Conservation (phyloP, 495 filamentous ascomycete genomes). For the Penicillium ochrochloron region DNA sequence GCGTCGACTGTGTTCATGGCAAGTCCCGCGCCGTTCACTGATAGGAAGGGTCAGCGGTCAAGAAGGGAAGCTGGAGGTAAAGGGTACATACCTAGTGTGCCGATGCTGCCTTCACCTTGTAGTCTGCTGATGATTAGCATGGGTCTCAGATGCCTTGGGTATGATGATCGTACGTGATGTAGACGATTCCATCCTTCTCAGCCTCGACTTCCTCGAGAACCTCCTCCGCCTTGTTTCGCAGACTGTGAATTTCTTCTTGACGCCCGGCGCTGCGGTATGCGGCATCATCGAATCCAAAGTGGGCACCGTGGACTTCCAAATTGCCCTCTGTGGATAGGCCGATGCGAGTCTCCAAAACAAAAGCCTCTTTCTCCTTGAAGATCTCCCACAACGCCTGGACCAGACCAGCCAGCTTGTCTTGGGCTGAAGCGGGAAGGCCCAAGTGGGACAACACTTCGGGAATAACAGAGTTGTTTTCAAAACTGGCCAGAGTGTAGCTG, state of each 20-base stretch:
- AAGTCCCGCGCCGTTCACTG: constrained; percentile 85
- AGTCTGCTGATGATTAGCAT: constrained; percentile 36
- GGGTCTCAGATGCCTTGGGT: background rate
- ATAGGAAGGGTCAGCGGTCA: background rate
- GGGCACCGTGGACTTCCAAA: constrained; percentile 54
- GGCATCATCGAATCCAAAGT: constrained; percentile 79
- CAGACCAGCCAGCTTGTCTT: constrained; percentile 50
- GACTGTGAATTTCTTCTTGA: constrained; percentile 64
- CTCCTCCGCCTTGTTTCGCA: constrained; percentile 57
- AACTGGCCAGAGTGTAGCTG: constrained; percentile 48
- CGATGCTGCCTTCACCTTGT: constrained; percentile 60
- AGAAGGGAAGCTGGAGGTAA: background rate
- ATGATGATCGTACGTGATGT: constrained; percentile 54
- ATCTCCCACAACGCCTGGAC: constrained; percentile 61
- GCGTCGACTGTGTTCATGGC: constrained; percentile 93
- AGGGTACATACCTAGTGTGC: constrained; percentile 59
- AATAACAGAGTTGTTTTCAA: constrained; percentile 42
- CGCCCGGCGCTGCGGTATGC: constrained; percentile 68
- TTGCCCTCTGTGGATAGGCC: constrained; percentile 41
- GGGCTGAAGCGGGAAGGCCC: constrained; percentile 49
- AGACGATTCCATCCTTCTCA: constrained; percentile 74
- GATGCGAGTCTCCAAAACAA: constrained; percentile 59
- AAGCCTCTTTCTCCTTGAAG: constrained; percentile 72
- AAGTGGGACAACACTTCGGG: constrained; percentile 54
- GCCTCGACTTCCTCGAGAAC: constrained; percentile 66